Conservation (phyloP, 352 stramenopile species). For the Blastocystis sp. region DNA sequence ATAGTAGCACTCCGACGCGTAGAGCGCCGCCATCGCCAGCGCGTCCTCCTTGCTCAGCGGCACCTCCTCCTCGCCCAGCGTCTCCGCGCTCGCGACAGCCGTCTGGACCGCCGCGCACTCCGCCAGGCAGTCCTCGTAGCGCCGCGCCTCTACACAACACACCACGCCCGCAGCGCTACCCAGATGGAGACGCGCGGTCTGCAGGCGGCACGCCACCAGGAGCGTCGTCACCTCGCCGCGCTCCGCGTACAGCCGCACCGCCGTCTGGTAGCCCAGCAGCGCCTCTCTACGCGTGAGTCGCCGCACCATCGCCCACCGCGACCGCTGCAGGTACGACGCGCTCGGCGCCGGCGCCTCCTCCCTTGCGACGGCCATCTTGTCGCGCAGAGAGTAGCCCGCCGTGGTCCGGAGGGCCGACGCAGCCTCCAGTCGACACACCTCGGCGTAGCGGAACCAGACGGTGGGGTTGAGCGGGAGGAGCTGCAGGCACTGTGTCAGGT, state of each 20-base stretch:
- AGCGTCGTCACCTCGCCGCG: background rate
- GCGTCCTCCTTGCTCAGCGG: background rate
- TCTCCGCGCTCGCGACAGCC: background rate
- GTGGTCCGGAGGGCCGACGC: too few species aligned
- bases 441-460: slow-evolving; percentile 30
- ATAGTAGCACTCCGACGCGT: background rate
- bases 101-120: background rate
- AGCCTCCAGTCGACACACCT: background rate
- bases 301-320: background rate
- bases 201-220: background rate
- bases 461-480: background rate
- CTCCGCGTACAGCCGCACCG: background rate
- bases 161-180: background rate
- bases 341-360: background rate
- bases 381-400: background rate
- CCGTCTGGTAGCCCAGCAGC: background rate
- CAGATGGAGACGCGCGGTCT: background rate
- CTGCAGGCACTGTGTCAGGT: background rate
- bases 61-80: background rate
- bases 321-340: background rate
- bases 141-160: slow-evolving; percentile 7
- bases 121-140: background rate
- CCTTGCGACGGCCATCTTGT: background rate
- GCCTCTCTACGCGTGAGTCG: background rate
- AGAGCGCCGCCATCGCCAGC: background rate